Conservation (phyloP, 2,329 filamentous ascomycete species). For the Westerdykella aurantiaca region DNA sequence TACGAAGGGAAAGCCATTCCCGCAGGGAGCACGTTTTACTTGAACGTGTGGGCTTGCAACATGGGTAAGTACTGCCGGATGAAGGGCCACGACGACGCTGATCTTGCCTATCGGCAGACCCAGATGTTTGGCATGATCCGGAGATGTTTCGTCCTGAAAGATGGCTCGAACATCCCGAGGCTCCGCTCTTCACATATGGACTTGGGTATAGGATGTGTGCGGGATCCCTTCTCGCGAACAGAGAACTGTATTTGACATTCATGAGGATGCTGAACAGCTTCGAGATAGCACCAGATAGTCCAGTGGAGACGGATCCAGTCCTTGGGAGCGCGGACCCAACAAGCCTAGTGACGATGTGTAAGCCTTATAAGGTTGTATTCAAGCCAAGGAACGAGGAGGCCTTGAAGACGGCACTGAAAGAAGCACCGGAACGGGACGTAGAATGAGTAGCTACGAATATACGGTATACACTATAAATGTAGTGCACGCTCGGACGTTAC, state of each 20-base stretch:
- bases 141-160: slow-evolving; percentile 56
- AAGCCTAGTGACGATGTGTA: slow-evolving; percentile 57
- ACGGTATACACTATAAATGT: no score
- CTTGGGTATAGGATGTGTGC: slow-evolving; percentile 65
- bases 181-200: slow-evolving; percentile 60
- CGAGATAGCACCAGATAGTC: slow-evolving; percentile 50
- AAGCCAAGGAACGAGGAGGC: slow-evolving; percentile 49
- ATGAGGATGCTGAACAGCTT: slow-evolving; percentile 59
- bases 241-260: slow-evolving; percentile 60
- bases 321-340: slow-evolving; percentile 56
- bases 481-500: no score
- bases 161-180: slow-evolving; percentile 59
- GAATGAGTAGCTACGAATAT: no score
- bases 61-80: slow-evolving; percentile 48
- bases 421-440: slow-evolving; percentile 18
- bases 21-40: slow-evolving; percentile 57
- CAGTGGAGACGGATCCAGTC: slow-evolving; percentile 55
- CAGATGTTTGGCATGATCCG: slow-evolving; percentile 54
- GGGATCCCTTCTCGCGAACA: slow-evolving; percentile 56
- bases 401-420: slow-evolving; percentile 40
- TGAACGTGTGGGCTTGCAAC: slow-evolving; percentile 65
- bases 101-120: slow-evolving; percentile 34
- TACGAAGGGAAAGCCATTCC: slow-evolving; percentile 57
- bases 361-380: slow-evolving; percentile 53
- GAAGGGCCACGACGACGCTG: no score